Percentiles rank a stretch among this genome's conserved stretches.
Evolutionary conservation across 495 filamentous ascomycete genomes (phyloP).

Genomic region (Copromyces sp.): DNA sequence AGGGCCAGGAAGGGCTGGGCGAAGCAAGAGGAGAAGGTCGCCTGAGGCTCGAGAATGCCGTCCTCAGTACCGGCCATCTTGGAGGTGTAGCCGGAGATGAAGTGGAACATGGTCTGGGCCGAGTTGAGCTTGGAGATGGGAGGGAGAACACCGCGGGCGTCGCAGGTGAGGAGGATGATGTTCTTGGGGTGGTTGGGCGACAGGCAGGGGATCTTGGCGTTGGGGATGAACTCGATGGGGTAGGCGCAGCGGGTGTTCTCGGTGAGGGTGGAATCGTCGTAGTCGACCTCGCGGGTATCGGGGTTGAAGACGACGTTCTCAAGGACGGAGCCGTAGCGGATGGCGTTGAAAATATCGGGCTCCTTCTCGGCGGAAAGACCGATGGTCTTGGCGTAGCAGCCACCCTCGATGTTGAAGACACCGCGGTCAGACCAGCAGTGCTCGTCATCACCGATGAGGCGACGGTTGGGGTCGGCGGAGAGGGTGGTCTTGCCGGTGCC

Average conservation of each 20-base stretch:
- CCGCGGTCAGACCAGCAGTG: conserved; percentile 97
- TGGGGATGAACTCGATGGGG: conserved; percentile 96
- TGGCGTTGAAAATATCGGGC: conserved; percentile 94
- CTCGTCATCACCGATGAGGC: conserved; percentile 96
- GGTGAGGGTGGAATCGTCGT: conserved; percentile 87
- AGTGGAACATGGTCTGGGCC: conserved; percentile 99
- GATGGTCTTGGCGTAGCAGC: conserved; percentile 98
- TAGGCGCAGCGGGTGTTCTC: conserved; percentile 99
- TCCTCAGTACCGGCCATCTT: conserved; percentile 99
- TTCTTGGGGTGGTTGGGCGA: conserved; percentile 82
- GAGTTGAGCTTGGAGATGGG: conserved; percentile 95
- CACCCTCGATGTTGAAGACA: conserved; percentile 99
- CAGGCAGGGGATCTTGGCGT: conserved; percentile 95
- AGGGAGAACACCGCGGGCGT: conserved; percentile 92
- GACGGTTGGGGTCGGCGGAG: conserved; percentile 92
- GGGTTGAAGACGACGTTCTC: conserved; percentile 99
- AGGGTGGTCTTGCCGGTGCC: conserved; percentile 98
- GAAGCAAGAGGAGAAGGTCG: conserved; percentile 99
- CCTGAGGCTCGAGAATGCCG: conserved; percentile 90
- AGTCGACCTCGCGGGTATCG: conserved; percentile 79
- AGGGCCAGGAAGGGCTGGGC: conserved; percentile 98
- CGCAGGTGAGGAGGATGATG: conserved; percentile 96
- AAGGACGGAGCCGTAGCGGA: conserved; percentile 91
- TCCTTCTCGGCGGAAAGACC: conserved; percentile 97
- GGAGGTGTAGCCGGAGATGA: conserved; percentile 98